These are phyloP conservation scores for Cenchrus americanus DNA, from an alignment of 176 grass and related monocot genomes.

Conservation along the genomic window DNA sequence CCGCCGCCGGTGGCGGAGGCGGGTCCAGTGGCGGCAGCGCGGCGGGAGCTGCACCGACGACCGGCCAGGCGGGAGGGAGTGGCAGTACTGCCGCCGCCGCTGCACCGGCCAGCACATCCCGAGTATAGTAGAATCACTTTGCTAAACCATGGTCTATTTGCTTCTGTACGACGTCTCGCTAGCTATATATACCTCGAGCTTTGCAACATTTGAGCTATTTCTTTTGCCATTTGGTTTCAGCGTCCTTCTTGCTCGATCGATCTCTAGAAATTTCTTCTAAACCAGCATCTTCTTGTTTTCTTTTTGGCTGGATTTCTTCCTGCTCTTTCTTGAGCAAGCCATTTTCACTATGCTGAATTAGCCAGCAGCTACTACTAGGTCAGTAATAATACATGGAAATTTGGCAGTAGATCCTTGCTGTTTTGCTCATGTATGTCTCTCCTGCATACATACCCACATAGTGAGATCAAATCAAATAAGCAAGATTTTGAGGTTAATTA, in stretches of 20 bases:
- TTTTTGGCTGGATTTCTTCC: slow-evolving; percentile 30
- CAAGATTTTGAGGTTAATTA: slow-evolving; percentile 22
- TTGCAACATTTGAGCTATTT: slow-evolving; percentile 48
- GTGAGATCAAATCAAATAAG: slow-evolving; percentile 9
- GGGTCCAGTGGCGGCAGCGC: slow-evolving; percentile 21
- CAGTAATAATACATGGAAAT: slow-evolving; percentile 31
- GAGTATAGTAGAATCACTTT: slow-evolving; percentile 58
- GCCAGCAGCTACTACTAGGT: slow-evolving; percentile 22
- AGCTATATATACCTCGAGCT: slow-evolving; percentile 58
- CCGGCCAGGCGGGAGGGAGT: slow-evolving; percentile 19
- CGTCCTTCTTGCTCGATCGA: neutral
- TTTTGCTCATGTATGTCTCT: slow-evolving; percentile 30
- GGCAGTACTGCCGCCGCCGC: neutral
- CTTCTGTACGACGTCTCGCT: slow-evolving; percentile 28
- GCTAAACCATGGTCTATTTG: slow-evolving; percentile 37
- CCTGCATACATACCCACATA: neutral
- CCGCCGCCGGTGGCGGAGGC: slow-evolving; percentile 25
- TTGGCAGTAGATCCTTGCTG: slow-evolving; percentile 3
- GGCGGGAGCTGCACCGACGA: neutral
- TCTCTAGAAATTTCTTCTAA: neutral
- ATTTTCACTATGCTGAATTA: slow-evolving; percentile 23
- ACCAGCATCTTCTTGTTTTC: neutral
- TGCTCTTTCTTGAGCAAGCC: neutral
- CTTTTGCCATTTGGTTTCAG: slow-evolving; percentile 44
- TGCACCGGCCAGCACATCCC: slow-evolving; percentile 35